Percentiles rank a stretch among this genome's conserved stretches.
phyloP scores from a whole-genome alignment of 768 basidiomycete species.

The Tremella mesenterica region DNA sequence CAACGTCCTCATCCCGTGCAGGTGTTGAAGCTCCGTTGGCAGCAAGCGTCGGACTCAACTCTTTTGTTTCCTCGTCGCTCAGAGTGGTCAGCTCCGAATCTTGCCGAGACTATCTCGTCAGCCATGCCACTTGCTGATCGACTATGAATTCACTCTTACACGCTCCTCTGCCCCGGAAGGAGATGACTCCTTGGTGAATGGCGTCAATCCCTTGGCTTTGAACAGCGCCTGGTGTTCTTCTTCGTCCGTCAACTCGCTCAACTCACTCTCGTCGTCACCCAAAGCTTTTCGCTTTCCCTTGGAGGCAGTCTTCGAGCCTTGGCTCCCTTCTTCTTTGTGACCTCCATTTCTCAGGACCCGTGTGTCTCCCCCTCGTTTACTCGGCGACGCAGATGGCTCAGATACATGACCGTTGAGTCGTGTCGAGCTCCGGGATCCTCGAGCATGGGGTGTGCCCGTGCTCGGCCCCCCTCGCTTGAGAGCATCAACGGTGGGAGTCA shows the following conservation, averaged over 20 bases:
- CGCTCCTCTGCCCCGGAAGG: not conserved
- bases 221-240: conserved; percentile 21
- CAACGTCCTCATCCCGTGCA: not conserved
- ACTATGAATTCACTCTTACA: too few relatives aligned
- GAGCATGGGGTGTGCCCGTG: conserved; percentile 1
- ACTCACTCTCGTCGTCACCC: conserved; percentile 34
- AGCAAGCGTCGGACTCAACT: not conserved
- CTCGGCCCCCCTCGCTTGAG: conserved; percentile 15
- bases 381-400: not conserved
- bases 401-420: not conserved
- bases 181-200: not conserved
- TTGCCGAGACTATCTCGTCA: not conserved
- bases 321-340: conserved; percentile 22
- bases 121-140: too few relatives aligned
- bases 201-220: not conserved
- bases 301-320: conserved; percentile 37
- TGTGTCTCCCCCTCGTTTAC: not conserved
- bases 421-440: conserved; percentile 14
- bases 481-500: conserved; percentile 20
- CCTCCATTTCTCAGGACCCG: conserved; percentile 18
- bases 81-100: not conserved
- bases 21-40: not conserved
- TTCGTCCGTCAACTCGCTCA: conserved; percentile 42
- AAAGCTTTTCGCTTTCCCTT: conserved; percentile 13
- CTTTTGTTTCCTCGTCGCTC: not conserved